Conservation (phyloP, 768 basidiomycete genomes). For the Pleurotus platypus region DNA sequence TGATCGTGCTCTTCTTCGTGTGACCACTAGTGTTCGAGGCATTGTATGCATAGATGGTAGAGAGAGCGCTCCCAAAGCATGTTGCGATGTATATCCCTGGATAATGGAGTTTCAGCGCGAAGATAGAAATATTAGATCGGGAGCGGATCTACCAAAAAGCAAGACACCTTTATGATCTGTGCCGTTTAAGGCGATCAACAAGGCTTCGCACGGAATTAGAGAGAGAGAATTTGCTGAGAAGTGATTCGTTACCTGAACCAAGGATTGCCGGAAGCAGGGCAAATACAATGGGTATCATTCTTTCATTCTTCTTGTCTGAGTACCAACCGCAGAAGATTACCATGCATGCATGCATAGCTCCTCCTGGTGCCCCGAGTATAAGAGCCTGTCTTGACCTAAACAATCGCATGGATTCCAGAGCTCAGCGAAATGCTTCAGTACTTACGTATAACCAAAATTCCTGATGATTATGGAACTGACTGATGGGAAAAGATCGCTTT, state of each 20-base stretch:
- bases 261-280: constrained; percentile 57
- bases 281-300: constrained; percentile 60
- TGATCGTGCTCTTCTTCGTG: constrained; percentile 68
- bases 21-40: constrained; percentile 62
- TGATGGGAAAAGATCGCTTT: constrained; percentile 15
- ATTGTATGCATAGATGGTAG: constrained; percentile 61
- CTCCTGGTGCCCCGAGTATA: constrained; percentile 55
- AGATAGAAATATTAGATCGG: no score
- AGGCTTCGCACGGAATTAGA: constrained; percentile 22
- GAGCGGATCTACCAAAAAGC: constrained; percentile 41
- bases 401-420: background rate
- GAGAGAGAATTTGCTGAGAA: background rate
- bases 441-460: constrained; percentile 62
- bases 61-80: constrained; percentile 59
- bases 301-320: constrained; percentile 61
- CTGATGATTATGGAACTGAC: constrained; percentile 63
- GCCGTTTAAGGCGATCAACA: constrained; percentile 52
- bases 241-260: constrained; percentile 40
- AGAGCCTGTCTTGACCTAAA: constrained; percentile 55
- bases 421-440: background rate
- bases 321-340: constrained; percentile 59
- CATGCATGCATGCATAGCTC: constrained; percentile 43
- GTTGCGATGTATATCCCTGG: constrained; percentile 46
- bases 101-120: background rate
- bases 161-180: constrained; percentile 46